A percentile compares a stretch with the other conserved stretches of the same genome.
Evolutionary conservation across 345 rosid species (phyloP).

Genomic region (Pugionium dolabratum): DNA sequence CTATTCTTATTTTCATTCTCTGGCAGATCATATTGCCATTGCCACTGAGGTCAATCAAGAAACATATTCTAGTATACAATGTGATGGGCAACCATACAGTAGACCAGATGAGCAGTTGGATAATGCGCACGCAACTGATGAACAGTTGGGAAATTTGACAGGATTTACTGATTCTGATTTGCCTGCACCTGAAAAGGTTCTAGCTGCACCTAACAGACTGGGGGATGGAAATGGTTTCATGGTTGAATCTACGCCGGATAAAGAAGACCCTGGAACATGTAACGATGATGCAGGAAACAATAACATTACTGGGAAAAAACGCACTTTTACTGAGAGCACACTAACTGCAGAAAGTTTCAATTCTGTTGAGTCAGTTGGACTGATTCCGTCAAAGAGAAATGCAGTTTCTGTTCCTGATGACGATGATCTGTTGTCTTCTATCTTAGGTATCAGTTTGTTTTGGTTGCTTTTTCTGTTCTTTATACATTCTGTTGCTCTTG

Average conservation of each 20-base stretch:
- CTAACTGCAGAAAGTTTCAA: conserved; percentile 62
- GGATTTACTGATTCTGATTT: conserved; percentile 35
- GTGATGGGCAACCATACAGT: conserved; percentile 31
- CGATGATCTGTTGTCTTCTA: conserved; percentile 90
- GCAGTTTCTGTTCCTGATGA: conserved; percentile 83
- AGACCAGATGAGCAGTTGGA: conserved; percentile 44
- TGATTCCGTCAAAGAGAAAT: conserved; percentile 55
- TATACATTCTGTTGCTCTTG: conserved; percentile 16
- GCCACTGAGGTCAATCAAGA: conserved; percentile 45
- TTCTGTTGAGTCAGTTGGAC: conserved; percentile 68
- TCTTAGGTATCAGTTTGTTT: conserved; percentile 62
- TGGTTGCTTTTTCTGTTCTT: neutral
- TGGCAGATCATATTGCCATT: conserved; percentile 32
- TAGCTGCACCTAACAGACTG: conserved; percentile 52
- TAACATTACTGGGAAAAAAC: conserved; percentile 66
- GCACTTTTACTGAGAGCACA: conserved; percentile 75
- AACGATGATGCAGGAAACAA: conserved; percentile 46
- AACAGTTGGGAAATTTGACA: conserved; percentile 45
- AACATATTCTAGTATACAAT: conserved; percentile 45
- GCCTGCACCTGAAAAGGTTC: conserved; percentile 79
- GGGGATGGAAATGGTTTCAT: conserved; percentile 54
- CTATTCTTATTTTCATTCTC: conserved; percentile 15
- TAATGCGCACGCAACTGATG: conserved; percentile 40
- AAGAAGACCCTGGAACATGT: conserved; percentile 48
- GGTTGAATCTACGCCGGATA: conserved; percentile 63